Conservation (phyloP, 2,329 filamentous ascomycete genomes). For the Trichophyton mentagrophytes region DNA sequence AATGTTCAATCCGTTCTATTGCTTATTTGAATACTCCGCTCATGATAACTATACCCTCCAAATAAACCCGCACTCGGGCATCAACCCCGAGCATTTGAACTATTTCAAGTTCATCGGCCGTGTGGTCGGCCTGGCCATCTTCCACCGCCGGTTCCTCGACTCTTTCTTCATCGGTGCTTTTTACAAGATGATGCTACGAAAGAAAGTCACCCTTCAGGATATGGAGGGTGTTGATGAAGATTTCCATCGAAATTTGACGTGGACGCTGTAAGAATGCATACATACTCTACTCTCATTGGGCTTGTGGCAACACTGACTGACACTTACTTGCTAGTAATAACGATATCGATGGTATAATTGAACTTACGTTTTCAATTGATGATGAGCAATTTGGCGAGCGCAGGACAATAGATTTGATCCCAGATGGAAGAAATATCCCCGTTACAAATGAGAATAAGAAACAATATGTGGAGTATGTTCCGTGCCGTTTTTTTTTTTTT, state of each 20-base stretch:
- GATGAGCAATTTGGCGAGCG: constrained; percentile 95
- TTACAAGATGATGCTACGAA: constrained; percentile 98
- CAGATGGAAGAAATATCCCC: constrained; percentile 76
- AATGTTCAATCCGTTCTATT: constrained; percentile 99
- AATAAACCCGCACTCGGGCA: constrained; percentile 98
- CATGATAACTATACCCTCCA: constrained; percentile 99
- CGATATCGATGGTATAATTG: constrained; percentile 86
- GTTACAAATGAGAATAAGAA: constrained; percentile 98
- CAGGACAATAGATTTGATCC: constrained; percentile 86
- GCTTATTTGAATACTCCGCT: constrained; percentile 96
- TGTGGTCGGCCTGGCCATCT: constrained; percentile 91
- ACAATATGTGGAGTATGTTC: constrained; percentile 79
- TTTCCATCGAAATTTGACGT: constrained; percentile 90
- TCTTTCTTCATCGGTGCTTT: constrained; percentile 98
- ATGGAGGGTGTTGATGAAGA: constrained; percentile 99
- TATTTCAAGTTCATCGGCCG: constrained; percentile 99
- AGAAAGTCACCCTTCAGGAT: constrained; percentile 79
- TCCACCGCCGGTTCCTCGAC: constrained; percentile 93
- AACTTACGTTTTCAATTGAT: constrained; percentile 92
- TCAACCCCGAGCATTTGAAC: constrained; percentile 97
- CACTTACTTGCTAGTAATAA: constrained; percentile 51
- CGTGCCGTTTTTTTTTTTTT: too few species aligned
- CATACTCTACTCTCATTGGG: not conserved
- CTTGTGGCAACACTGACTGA: constrained; percentile 18
- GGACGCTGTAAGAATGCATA: constrained; percentile 56